Conservation (phyloP, 225 moss, liverwort and hornwort genomes). For the Straminergon stramineum region DNA sequence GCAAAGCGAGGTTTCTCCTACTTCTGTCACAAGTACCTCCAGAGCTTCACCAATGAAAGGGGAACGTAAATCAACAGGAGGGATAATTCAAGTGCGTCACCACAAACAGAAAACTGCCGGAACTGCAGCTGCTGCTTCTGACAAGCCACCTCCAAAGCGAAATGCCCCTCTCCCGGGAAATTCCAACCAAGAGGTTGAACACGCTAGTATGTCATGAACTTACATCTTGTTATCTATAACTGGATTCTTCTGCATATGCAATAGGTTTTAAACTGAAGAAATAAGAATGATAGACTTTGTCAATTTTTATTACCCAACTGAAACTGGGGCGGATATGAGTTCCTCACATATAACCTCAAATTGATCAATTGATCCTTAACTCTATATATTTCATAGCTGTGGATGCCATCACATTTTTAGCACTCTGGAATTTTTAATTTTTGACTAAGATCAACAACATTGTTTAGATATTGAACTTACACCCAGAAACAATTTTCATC, state of each 20-base stretch:
- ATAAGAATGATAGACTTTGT: background rate
- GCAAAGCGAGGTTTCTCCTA: conserved; percentile 19
- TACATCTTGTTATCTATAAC: background rate
- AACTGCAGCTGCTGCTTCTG: background rate
- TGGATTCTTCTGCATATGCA: background rate
- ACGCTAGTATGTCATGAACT: conserved; percentile 34
- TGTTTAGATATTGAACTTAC: background rate
- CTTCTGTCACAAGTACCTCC: background rate
- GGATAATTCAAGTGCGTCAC: conserved; percentile 2
- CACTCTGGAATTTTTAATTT: background rate
- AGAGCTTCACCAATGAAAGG: conserved; percentile 19
- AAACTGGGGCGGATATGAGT: background rate
- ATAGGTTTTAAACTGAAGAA: background rate
- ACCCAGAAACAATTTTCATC: background rate
- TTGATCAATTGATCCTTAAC: background rate
- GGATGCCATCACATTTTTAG: background rate
- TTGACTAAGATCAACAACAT: background rate
- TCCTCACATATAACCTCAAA: background rate
- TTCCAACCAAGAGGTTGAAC: conserved; percentile 35
- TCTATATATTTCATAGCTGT: background rate
- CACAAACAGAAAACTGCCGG: conserved; percentile 11
- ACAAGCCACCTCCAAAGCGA: conserved; percentile 30
- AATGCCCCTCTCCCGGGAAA: conserved; percentile 1
- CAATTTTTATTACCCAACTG: background rate
- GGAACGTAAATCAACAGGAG: conserved; percentile 27